A percentile compares a stretch with the other conserved stretches of the same genome.
These are phyloP conservation scores for Nicotiana obtusifolia DNA, from an alignment of 257 asterid species.

Conservation along the genomic window DNA sequence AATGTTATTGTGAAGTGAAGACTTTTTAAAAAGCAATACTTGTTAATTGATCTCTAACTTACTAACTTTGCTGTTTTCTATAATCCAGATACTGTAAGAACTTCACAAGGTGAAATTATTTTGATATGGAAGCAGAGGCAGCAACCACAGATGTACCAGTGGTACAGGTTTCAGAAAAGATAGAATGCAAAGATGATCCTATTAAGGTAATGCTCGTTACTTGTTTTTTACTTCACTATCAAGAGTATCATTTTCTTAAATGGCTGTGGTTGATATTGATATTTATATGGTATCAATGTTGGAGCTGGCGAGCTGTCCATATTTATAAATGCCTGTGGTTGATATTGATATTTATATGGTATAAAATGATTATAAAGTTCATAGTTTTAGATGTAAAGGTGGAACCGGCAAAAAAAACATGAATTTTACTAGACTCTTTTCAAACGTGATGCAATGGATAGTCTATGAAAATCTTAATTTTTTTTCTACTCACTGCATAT, in stretches of 20 bases:
- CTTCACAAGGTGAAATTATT: conserved; percentile 12
- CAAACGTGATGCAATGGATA: background rate
- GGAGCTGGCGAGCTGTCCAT: no score
- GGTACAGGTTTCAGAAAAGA: conserved; percentile 37
- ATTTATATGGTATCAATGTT: background rate
- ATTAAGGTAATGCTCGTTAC: conserved; percentile 32
- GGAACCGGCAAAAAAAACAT: background rate
- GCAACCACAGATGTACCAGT: conserved; percentile 33
- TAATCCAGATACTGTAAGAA: conserved; percentile 8
- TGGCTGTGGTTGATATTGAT: background rate
- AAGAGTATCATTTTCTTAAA: background rate
- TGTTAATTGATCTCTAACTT: background rate
- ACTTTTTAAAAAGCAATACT: background rate
- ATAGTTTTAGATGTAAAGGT: background rate
- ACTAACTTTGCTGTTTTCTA: background rate
- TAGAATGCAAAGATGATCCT: conserved; percentile 26
- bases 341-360: background rate
- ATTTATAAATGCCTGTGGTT: no score
- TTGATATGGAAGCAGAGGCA: conserved; percentile 55
- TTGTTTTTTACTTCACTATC: background rate
- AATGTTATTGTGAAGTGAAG: background rate
- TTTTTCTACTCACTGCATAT: background rate
- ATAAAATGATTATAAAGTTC: background rate
- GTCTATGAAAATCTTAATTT: background rate
- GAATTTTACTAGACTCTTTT: background rate